Evolutionary conservation across 768 basidiomycete genomes (phyloP).

Genomic region (Inosperma sp.): DNA sequence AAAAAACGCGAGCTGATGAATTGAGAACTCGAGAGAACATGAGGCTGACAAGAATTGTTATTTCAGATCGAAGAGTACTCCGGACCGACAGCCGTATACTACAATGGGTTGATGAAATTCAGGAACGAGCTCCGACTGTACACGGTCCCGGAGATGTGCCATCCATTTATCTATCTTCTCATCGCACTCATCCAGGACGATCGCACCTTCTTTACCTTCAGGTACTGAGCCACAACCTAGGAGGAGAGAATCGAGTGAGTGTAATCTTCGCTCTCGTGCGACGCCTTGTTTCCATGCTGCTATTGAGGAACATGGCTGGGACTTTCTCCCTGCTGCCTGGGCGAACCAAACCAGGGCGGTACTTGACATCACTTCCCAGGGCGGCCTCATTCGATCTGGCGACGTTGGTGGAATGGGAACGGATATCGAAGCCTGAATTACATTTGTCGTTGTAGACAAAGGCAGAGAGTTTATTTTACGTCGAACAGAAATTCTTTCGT

Average conservation of each 20-base stretch:
- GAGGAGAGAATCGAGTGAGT: constrained; percentile 43
- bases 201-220: constrained; percentile 27
- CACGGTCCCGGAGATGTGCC: neutral
- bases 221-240: constrained; percentile 43
- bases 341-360: constrained; percentile 31
- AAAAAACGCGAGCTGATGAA: too few species aligned
- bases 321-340: constrained; percentile 14
- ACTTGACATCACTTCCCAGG: constrained; percentile 13
- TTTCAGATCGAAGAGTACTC: neutral
- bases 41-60: too few species aligned
- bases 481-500: neutral
- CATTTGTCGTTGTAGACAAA: constrained; percentile 1
- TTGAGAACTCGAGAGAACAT: too few species aligned
- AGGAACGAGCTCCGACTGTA: too few species aligned
- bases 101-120: too few species aligned
- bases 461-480: neutral
- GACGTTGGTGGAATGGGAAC: neutral
- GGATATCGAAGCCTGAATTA: neutral
- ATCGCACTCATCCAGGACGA: constrained; percentile 34
- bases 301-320: constrained; percentile 19
- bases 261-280: constrained; percentile 31
- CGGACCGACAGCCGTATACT: constrained; percentile 5
- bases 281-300: constrained; percentile 30
- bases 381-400: neutral
- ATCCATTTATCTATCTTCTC: constrained; percentile 11